Conservation (phyloP, 768 basidiomycete genomes). For the Suillus clintonianus region DNA sequence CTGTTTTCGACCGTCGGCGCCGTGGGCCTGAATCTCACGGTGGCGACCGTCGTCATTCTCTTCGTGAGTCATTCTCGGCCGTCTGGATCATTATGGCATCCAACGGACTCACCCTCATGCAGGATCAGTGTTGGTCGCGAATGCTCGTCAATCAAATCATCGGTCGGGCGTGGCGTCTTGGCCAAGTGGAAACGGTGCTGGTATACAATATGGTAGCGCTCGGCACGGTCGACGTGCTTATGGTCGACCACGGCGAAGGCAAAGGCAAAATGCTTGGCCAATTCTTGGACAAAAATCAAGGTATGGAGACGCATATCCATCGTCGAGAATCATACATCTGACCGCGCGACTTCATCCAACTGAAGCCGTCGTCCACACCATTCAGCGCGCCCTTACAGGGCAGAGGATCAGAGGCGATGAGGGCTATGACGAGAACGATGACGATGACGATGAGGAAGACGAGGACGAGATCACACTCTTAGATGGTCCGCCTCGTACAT, state of each 20-base stretch:
- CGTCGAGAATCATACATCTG: no score
- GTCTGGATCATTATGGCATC: no score
- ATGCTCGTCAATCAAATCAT: constrained; percentile 15
- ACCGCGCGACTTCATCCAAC: no score
- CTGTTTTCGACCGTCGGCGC: constrained; percentile 25
- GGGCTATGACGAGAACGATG: no score
- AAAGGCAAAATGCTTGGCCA: constrained; percentile 13
- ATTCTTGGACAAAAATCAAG: no score
- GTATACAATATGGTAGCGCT: constrained; percentile 14
- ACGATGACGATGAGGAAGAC: no score
- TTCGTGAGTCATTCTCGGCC: constrained; percentile 18
- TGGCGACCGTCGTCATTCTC: constrained; percentile 23
- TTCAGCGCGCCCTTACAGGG: no score
- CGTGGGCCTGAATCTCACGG: constrained; percentile 23
- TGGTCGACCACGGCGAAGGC: constrained; percentile 10
- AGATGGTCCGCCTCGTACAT: no score
- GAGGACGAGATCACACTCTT: no score
- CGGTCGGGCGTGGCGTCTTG: constrained; percentile 14
- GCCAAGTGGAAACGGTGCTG: constrained; percentile 8
- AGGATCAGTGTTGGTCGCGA: constrained; percentile 13
- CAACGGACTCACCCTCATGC: not conserved
- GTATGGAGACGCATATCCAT: no score
- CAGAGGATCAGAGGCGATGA: no score
- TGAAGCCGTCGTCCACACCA: no score
- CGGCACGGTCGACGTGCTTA: constrained; percentile 13